Evolutionary conservation across 257 asterid species (phyloP).

Genomic region (Handroanthus guayacan): DNA sequence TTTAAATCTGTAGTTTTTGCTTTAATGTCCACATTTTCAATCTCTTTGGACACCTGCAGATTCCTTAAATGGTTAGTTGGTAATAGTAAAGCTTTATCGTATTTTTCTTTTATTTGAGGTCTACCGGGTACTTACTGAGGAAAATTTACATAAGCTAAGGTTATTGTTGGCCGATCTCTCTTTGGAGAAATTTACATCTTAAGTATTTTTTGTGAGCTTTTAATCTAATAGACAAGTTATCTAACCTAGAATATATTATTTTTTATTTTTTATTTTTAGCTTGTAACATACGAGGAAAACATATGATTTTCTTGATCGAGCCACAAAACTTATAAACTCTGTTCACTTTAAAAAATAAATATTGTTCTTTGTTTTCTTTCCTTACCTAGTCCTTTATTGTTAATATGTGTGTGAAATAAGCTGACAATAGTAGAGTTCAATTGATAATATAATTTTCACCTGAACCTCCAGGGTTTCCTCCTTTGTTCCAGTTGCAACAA

Average conservation of each 20-base stretch:
- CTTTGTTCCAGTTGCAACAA: slow-evolving; percentile 15
- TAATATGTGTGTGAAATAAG: background rate
- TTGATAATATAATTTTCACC: background rate
- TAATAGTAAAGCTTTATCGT: slow-evolving; percentile 3
- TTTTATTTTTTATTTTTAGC: no score
- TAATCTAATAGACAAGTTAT: background rate
- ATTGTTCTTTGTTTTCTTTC: background rate
- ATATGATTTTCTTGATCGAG: no score
- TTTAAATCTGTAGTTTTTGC: slow-evolving; percentile 18
- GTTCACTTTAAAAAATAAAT: slow-evolving; percentile 8
- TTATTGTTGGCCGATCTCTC: slow-evolving; percentile 6
- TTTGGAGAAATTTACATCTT: background rate
- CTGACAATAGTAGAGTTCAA: background rate
- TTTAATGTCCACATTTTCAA: slow-evolving; percentile 27
- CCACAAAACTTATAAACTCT: background rate
- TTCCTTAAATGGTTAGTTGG: slow-evolving; percentile 28
- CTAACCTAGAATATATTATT: background rate
- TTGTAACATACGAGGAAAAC: no score
- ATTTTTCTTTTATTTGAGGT: background rate
- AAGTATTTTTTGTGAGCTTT: background rate
- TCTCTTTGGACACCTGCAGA: slow-evolving; percentile 37
- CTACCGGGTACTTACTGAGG: background rate
- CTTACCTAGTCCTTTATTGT: background rate
- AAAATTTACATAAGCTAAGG: background rate
- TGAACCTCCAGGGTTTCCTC: slow-evolving; percentile 30